Percentiles rank a stretch among this genome's conserved stretches.
phyloP scores from a whole-genome alignment of 345 rosid species.

The Erysimum cheiranthoides region DNA sequence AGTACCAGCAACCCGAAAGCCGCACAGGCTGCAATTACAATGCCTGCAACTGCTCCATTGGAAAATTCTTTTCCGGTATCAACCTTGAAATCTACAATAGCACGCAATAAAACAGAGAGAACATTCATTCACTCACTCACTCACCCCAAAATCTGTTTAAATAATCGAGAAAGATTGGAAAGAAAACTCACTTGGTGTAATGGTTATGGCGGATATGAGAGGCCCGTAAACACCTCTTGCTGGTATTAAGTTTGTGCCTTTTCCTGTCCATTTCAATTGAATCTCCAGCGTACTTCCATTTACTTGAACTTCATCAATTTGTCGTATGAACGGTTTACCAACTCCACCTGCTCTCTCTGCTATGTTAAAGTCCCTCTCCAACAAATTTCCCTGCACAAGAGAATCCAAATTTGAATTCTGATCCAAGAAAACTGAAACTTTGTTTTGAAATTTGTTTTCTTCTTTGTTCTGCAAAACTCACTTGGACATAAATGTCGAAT shows the following conservation, averaged over 20 bases:
- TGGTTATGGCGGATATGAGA: conserved; percentile 76
- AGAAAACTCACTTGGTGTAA: conserved; percentile 73
- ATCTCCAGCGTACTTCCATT: conserved; percentile 77
- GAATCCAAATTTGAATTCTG: background rate
- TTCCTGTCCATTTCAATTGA: conserved; percentile 77
- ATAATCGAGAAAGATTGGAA: background rate
- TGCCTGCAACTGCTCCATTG: conserved; percentile 71
- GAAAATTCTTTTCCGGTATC: conserved; percentile 56
- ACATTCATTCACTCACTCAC: conserved; percentile 8
- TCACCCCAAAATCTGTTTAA: background rate
- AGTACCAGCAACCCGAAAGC: conserved; percentile 50
- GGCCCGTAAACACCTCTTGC: conserved; percentile 79
- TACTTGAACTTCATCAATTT: conserved; percentile 50
- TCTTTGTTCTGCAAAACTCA: conserved; percentile 42
- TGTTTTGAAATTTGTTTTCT: background rate
- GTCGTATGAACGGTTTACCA: conserved; percentile 47
- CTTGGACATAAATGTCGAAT: conserved; percentile 85
- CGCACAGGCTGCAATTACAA: conserved; percentile 59
- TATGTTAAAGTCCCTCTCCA: conserved; percentile 66
- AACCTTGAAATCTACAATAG: conserved; percentile 64
- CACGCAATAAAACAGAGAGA: conserved; percentile 17
- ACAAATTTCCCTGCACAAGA: conserved; percentile 59
- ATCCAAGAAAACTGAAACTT: conserved; percentile 6
- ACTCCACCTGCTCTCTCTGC: conserved; percentile 75
- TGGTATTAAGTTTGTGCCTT: conserved; percentile 80